phyloP scores from a whole-genome alignment of 2,329 filamentous ascomycete genomes.

The Aspergillus aculeatinus region DNA sequence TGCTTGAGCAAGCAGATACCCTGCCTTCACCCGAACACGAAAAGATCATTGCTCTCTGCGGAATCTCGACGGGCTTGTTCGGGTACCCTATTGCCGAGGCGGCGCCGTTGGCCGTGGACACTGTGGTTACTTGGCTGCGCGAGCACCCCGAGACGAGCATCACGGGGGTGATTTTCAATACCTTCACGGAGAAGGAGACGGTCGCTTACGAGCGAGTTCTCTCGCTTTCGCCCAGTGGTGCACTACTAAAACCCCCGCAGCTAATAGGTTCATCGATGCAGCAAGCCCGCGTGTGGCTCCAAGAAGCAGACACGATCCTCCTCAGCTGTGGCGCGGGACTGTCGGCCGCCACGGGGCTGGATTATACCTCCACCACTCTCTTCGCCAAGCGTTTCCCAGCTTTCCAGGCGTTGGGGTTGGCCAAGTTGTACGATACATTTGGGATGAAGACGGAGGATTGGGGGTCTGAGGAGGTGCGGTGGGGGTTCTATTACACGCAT shows the following conservation, averaged over 20 bases:
- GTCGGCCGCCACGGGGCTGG: conserved; percentile 23
- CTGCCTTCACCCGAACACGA: conserved; percentile 16
- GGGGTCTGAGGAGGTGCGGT: no score
- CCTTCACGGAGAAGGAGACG: conserved; percentile 19
- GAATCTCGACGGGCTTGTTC: conserved; percentile 27
- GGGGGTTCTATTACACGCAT: no score
- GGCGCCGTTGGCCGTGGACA: conserved; percentile 16
- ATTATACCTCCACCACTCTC: conserved; percentile 25
- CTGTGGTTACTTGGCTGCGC: conserved; percentile 17
- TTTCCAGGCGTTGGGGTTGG: no score
- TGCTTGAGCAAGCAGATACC: conserved; percentile 14
- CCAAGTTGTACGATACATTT: no score
- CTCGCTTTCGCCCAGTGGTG: neutral
- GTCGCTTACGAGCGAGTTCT: conserved; percentile 11
- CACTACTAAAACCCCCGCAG: neutral
- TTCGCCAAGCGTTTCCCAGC: conserved; percentile 9
- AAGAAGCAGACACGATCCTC: conserved; percentile 20
- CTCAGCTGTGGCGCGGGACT: conserved; percentile 24
- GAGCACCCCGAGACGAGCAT: conserved; percentile 14
- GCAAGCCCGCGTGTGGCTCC: conserved; percentile 13
- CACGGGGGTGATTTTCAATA: conserved; percentile 25
- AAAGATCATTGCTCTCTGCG: conserved; percentile 23
- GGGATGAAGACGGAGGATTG: no score
- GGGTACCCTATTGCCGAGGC: conserved; percentile 22
- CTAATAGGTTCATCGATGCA: conserved; percentile 8